Evolutionary conservation across 495 filamentous ascomycete genomes (phyloP), one percentile per base, ranked within the genome.

Genomic region (Hypoxylon fuscum): DNA sequence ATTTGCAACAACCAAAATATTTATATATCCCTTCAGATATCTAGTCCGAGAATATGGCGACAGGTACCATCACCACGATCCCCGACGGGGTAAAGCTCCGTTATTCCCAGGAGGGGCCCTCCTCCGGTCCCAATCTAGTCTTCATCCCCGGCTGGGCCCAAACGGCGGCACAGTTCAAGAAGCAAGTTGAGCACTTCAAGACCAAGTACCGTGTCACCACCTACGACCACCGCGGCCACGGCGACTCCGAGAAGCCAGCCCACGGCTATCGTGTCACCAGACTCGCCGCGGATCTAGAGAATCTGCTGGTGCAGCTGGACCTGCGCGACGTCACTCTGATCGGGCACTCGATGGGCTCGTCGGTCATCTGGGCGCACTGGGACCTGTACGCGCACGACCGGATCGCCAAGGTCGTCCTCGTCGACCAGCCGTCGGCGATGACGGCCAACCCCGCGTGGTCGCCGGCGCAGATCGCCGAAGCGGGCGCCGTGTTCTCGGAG

Each of bases 221-320:
- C 1, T 62, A 62, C 56, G 62, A 69, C 44, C 52, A 69, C 55
- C 66, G 66, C 18, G 66, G 66, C 31, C 62, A 66, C 53, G 62
- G 66, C 31, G 62, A 62, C 14, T 69, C 66, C 3, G 66, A 66
- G 17, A 69, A 69, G 53, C 66, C 66, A 0, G 10, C 31, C 11
- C 58, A 58, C 47, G 66, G 62, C 21, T 66, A 69, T 51, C 62
- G 62, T 12, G 40, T 66, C 0, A 20, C 38, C n/a, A 50, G 63
- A 18, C 53, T 66, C 0, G 63, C 63, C 2, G 62, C 63, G 5
- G 63, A 66, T 45, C 57, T 66, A 3, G 48, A 61, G 1, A 7
- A 41, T 0, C 17, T 68, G 32, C 45, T 66, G 4, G 9, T 21
- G 22, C 45, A 61, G 21, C 62, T 69, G 0, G 62, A 66, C 48